Evolutionary conservation across 73 alveolate genomes (phyloP), one percentile per base, ranked within the genome.

Genomic region (Paramecium sonneborni): DNA sequence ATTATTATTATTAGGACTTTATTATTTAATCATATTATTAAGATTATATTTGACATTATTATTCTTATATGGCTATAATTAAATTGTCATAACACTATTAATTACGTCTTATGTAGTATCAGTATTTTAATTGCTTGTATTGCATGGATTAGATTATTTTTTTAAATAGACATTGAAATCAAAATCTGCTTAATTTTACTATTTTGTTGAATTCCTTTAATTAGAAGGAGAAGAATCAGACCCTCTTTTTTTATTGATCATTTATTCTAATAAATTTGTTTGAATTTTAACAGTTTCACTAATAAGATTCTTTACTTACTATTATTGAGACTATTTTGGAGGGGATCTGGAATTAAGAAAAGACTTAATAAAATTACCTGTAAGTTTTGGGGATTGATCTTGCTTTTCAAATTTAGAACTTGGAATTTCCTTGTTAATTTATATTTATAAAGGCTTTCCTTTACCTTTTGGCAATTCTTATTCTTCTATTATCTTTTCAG

Each of bases 381-480:
- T 24, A 6, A 62, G 44, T n/a, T 62, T 62, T 15, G 90, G 90
- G 18, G 90, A 79, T 79, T 39, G 15, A 79, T 79, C 90, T 46
- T 79, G 6, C 21, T 79, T 46, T 39, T 30, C 62, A 24, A 79
- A 18, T 7, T 23, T 43, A 1, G 23, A 2, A 46, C n/a, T 79
- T 0, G 46, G 6, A 2, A 10, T 1, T 0, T 79, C 90, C 41
- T 34, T 79, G 14, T 43, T 39, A 8, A 39, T 41, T 79, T 39
- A 79, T n/a, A 43, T 39, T 79, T 79, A 28, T 15, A 41, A 21
- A 0, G 10, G 8, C 28, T 79, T 79, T 5, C 30, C 46, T 79
- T 79, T 79, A 38, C 1, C 26, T 23, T 79, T 24, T 20, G 26
- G 41, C 10, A 41, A 0, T 14, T 20, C 6, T 18, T 79, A 30